Conservation (phyloP, 345 rosid genomes). For the Salix arbutifolia region DNA sequence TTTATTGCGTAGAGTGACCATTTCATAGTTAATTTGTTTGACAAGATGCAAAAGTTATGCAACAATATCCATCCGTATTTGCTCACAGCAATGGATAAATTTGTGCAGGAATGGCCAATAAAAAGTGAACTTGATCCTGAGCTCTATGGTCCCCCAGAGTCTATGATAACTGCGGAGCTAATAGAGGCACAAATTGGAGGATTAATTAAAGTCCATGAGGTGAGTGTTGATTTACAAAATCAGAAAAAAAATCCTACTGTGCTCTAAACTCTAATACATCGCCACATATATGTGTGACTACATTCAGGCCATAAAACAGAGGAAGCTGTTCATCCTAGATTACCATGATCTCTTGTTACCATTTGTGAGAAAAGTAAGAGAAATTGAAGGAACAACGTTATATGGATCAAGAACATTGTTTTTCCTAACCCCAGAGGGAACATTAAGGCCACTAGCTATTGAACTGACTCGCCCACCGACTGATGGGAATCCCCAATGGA, state of each 20-base stretch:
- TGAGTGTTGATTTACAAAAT: neutral
- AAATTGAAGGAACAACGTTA: constrained; percentile 7
- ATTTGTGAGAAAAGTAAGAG: constrained; percentile 20
- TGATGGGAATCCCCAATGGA: constrained; percentile 12
- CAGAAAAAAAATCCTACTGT: neutral
- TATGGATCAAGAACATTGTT: constrained; percentile 27
- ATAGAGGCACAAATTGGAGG: neutral
- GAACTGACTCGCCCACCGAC: constrained; percentile 22
- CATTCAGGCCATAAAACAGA: constrained; percentile 13
- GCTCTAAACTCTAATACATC: neutral
- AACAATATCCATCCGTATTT: neutral
- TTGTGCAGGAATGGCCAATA: neutral
- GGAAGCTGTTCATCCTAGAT: constrained; percentile 27
- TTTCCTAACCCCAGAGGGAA: constrained; percentile 16
- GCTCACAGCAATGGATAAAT: neutral
- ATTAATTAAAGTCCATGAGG: neutral
- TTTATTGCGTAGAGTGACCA: too few species aligned
- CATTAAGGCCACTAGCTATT: constrained; percentile 23
- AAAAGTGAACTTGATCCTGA: neutral
- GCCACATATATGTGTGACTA: neutral
- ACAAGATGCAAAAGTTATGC: neutral
- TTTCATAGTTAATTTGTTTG: neutral
- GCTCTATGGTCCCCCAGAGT: neutral
- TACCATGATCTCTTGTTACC: constrained; percentile 26
- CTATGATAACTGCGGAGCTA: neutral